Conservation (phyloP, 2,329 filamentous ascomycete species). For the Paraphoma sp. region DNA sequence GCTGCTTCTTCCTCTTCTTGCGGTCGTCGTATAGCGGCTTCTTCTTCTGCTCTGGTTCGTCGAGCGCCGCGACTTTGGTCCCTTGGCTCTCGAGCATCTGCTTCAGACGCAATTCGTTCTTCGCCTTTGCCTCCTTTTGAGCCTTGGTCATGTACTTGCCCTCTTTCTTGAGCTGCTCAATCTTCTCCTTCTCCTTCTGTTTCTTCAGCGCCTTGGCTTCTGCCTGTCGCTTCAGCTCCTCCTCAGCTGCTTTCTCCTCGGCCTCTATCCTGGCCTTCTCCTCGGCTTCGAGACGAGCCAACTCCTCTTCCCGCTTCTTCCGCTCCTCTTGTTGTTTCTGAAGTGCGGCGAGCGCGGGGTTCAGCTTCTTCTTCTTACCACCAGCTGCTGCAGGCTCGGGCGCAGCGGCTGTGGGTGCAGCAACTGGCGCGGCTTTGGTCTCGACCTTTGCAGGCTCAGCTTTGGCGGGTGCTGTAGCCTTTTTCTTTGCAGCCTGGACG, state of each 20-base stretch:
- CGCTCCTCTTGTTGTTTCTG: conserved; percentile 85
- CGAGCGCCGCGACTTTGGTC: conserved; percentile 65
- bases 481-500: conserved; percentile 59
- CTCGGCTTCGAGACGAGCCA: conserved; percentile 64
- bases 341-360: conserved; percentile 72
- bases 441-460: conserved; percentile 55
- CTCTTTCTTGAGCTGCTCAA: conserved; percentile 86
- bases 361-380: conserved; percentile 90
- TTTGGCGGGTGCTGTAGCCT: conserved; percentile 60
- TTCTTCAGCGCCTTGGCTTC: conserved; percentile 80
- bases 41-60: conserved; percentile 75
- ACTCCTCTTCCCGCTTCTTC: conserved; percentile 70
- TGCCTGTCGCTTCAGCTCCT: conserved; percentile 73
- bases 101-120: conserved; percentile 79
- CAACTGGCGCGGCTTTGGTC: conserved; percentile 41
- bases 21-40: conserved; percentile 75
- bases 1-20: conserved; percentile 76
- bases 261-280: conserved; percentile 71
- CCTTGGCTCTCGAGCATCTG: conserved; percentile 83
- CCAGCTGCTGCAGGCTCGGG: conserved; percentile 46
- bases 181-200: conserved; percentile 84
- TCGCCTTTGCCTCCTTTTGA: conserved; percentile 80
- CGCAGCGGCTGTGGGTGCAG: conserved; percentile 41
- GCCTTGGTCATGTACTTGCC: conserved; percentile 87
- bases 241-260: conserved; percentile 67